Evolutionary conservation across 305 asterid species (phyloP).

Genomic region (Fraxinus dipetala): DNA sequence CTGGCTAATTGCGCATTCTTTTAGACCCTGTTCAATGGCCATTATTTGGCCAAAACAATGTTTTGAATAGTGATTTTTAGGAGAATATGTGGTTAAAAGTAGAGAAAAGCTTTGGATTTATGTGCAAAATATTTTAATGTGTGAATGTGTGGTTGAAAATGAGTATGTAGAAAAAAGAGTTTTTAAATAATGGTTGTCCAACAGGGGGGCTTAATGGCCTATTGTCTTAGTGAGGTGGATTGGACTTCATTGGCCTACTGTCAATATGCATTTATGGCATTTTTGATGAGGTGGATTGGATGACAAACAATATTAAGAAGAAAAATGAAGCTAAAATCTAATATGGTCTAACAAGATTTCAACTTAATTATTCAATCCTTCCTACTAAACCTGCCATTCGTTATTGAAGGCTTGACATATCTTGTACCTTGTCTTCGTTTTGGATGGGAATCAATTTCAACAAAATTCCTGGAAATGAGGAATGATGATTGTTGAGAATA

Average conservation of each 20-base stretch:
- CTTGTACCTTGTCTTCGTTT: neutral
- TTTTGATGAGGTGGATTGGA: neutral
- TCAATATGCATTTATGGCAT: neutral
- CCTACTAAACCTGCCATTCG: neutral
- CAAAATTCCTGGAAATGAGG: neutral
- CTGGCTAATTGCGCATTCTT: neutral
- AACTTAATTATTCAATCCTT: neutral
- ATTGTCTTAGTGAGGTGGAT: neutral
- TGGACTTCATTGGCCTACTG: neutral
- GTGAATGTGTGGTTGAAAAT: neutral
- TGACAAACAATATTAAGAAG: neutral
- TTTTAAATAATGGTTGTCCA: neutral
- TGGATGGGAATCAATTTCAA: neutral
- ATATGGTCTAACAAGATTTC: neutral
- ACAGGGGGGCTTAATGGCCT: neutral
- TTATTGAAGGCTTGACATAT: neutral
- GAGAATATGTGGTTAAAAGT: neutral
- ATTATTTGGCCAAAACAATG: neutral
- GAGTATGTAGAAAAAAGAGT: neutral
- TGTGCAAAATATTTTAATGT: neutral
- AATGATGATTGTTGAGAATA: neutral
- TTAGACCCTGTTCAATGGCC: neutral
- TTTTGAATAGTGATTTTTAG: neutral
- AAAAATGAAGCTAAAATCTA: neutral
- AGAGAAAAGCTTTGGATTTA: no score